Conservation (phyloP, 441 rosid genomes). For the Aleurites moluccanus region DNA sequence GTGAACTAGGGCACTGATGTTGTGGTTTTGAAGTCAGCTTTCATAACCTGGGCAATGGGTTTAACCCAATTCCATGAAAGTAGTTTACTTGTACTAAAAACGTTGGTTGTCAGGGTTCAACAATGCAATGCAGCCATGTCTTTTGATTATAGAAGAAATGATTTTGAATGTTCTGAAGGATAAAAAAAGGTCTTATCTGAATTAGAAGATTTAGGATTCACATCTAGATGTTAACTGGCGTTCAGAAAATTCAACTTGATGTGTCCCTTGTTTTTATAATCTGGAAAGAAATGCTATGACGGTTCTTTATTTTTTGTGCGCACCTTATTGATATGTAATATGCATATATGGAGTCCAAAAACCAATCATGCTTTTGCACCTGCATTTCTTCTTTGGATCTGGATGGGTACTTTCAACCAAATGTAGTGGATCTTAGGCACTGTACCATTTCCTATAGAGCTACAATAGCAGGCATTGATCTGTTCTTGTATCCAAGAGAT, state of each 20-base stretch:
- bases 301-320: too few relatives aligned
- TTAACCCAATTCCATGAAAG: not conserved
- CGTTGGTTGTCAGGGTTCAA: not conserved
- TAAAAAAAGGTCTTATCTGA: not conserved
- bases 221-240: not conserved
- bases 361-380: not conserved
- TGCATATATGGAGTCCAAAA: not conserved
- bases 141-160: not conserved
- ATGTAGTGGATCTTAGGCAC: not conserved
- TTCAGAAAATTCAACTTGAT: not conserved
- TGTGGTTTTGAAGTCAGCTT: not conserved
- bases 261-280: too few relatives aligned
- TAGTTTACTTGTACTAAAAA: not conserved
- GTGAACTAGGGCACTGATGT: too few relatives aligned
- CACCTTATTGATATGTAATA: too few relatives aligned
- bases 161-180: not conserved
- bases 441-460: not conserved
- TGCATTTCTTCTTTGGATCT: not conserved
- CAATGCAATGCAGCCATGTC: not conserved
- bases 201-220: not conserved
- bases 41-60: not conserved
- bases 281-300: too few relatives aligned
- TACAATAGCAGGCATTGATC: not conserved
- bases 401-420: not conserved
- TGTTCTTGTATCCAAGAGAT: not conserved